Conservation (phyloP, 148 eudicot genomes). For the Spergularia bocconei region DNA sequence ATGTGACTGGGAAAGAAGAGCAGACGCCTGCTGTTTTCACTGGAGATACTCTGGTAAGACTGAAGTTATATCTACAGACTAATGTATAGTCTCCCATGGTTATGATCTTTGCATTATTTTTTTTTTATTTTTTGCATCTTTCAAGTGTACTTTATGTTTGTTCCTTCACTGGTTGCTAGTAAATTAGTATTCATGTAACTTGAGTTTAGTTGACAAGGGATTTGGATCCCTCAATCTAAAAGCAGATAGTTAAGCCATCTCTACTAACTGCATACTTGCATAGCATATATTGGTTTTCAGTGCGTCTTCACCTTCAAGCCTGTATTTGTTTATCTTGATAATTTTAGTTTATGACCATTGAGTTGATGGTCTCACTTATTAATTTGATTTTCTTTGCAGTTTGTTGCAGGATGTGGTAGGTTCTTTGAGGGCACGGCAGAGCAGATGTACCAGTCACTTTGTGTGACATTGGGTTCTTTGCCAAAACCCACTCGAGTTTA, state of each 20-base stretch:
- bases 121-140: not conserved
- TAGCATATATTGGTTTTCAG: not conserved
- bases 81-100: not conserved
- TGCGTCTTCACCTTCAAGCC: not conserved
- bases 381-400: conserved; percentile 41
- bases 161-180: not conserved
- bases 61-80: conserved; percentile 25
- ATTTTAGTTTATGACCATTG: not conserved
- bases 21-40: conserved; percentile 90
- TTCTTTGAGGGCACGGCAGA: conserved; percentile 97
- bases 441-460: conserved; percentile 90
- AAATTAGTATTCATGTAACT: not conserved
- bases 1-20: conserved; percentile 76
- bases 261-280: too few species aligned
- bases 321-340: not conserved
- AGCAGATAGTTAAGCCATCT: not conserved
- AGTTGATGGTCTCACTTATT: conserved; percentile 4
- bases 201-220: not conserved
- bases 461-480: conserved; percentile 76
- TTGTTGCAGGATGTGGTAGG: conserved; percentile 94
- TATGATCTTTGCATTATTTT: conserved; percentile 4
- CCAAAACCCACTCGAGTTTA: conserved; percentile 87
- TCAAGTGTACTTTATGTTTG: not conserved
- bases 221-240: not conserved
- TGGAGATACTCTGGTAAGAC: conserved; percentile 89